A percentile compares a stretch with the other conserved stretches of the same genome.
These are phyloP conservation scores for Moringa oleifera DNA, from an alignment of 345 rosid genomes.

Conservation along the genomic window DNA sequence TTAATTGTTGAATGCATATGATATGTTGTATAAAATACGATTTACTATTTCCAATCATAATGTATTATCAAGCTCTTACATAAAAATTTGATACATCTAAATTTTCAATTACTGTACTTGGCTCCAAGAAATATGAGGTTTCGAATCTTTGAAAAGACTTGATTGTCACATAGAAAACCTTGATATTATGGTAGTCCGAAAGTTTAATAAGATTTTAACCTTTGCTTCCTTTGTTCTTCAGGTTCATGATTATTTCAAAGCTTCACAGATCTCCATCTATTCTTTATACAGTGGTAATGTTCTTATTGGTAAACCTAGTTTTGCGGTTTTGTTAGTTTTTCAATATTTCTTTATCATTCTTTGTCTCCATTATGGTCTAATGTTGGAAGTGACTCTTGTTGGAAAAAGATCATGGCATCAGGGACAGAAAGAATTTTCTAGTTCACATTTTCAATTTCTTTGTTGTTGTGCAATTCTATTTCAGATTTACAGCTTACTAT, in stretches of 20 bases:
- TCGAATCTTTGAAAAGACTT: not conserved
- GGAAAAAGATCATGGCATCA: not conserved
- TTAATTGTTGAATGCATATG: too few relatives aligned
- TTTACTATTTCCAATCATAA: too few relatives aligned
- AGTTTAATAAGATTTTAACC: not conserved
- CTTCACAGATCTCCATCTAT: constrained; percentile 17
- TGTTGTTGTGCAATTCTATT: not conserved
- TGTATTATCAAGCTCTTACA: too few relatives aligned
- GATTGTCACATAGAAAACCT: not conserved
- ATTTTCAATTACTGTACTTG: too few relatives aligned
- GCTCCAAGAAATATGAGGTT: too few relatives aligned
- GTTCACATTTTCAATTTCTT: not conserved
- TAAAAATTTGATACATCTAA: too few relatives aligned
- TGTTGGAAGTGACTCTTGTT: not conserved
- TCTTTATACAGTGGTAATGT: constrained; percentile 15
- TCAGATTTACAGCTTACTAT: not conserved
- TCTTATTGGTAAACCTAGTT: not conserved
- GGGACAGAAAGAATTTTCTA: too few relatives aligned
- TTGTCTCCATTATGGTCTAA: not conserved
- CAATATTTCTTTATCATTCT: not conserved
- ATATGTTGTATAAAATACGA: too few relatives aligned
- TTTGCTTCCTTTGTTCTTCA: constrained; percentile 9
- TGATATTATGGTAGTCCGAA: not conserved
- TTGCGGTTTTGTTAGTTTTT: too few relatives aligned
- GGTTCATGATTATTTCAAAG: constrained; percentile 22